These are phyloP conservation scores for Drosera spatulata DNA, from an alignment of 179 eudicot species.

Conservation along the genomic window DNA sequence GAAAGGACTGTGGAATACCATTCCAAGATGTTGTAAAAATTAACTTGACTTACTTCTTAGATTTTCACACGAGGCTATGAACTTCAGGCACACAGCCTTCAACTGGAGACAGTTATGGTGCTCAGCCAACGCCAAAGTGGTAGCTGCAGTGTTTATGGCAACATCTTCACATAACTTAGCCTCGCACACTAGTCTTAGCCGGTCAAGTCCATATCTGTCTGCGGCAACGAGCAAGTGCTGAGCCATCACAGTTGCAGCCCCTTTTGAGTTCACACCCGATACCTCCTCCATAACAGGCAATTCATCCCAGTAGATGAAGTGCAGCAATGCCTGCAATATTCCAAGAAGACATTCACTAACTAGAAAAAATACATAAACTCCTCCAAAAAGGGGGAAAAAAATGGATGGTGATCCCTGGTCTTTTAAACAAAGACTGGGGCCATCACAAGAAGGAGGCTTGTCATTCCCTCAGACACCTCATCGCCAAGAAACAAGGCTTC, in stretches of 20 bases:
- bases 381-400: background rate
- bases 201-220: constrained; percentile 75
- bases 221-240: constrained; percentile 96
- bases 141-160: constrained; percentile 76
- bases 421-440: too few species aligned
- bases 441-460: too few species aligned
- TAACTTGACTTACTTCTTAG: constrained; percentile 29
- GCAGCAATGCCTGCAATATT: constrained; percentile 55
- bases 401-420: background rate
- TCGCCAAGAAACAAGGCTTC: too few species aligned
- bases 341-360: background rate
- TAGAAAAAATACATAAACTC: background rate
- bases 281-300: constrained; percentile 71
- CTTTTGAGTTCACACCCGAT: constrained; percentile 55
- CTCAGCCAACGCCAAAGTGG: constrained; percentile 86
- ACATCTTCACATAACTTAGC: constrained; percentile 65
- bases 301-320: constrained; percentile 76
- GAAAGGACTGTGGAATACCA: constrained; percentile 4
- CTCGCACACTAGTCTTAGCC: constrained; percentile 69
- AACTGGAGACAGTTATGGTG: constrained; percentile 78
- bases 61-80: too few species aligned
- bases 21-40: constrained; percentile 71
- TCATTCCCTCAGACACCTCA: too few species aligned
- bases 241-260: constrained; percentile 65
- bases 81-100: constrained; percentile 58